Evolutionary conservation across 371 early-diverging fungal species (phyloP).

Genomic region (Funneliformis caledonium): DNA sequence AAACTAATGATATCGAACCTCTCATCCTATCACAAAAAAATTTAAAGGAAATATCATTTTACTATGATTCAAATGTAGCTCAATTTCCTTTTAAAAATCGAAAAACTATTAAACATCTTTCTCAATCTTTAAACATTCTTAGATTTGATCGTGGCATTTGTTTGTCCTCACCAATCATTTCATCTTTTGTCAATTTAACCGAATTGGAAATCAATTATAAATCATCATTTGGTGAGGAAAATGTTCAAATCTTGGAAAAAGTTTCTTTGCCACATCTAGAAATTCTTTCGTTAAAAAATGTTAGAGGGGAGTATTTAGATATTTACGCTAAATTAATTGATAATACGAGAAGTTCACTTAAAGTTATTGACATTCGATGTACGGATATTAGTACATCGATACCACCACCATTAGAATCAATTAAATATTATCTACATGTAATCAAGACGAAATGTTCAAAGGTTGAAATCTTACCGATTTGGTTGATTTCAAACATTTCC

Average conservation of each 20-base stretch:
- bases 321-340: not conserved
- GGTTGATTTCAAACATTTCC: not conserved
- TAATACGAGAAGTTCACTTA: not conserved
- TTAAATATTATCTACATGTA: not conserved
- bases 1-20: not conserved
- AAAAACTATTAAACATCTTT: not conserved
- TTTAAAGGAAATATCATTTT: not conserved
- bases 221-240: not conserved
- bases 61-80: too few species aligned
- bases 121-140: not conserved
- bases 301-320: not conserved
- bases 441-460: not conserved
- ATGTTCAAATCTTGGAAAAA: not conserved
- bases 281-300: not conserved
- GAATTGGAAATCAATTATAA: not conserved
- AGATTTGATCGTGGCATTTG: not conserved
- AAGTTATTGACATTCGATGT: not conserved
- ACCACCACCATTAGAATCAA: not conserved
- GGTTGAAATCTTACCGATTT: not conserved
- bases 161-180: not conserved
- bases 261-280: not conserved
- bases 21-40: not conserved
- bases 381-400: too few species aligned
- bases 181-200: not conserved
- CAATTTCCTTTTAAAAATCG: too few species aligned